Percentiles rank a stretch among this genome's conserved stretches.
Evolutionary conservation across 306 rosid species (phyloP).

Genomic region (Rosa persica): DNA sequence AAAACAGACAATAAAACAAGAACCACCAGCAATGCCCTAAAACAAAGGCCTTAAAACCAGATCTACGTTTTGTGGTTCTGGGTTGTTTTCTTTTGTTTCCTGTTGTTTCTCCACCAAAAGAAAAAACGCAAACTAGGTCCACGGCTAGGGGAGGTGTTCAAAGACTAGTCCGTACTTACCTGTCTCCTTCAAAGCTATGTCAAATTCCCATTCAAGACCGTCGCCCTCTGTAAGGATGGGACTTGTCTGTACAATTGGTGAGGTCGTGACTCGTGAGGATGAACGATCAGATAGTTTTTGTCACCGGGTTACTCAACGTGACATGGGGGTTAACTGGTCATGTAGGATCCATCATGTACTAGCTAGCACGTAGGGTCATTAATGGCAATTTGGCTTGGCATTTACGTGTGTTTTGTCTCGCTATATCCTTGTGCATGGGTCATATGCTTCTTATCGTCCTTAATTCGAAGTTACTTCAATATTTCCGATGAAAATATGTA

Average conservation of each 20-base stretch:
- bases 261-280: neutral
- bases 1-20: no score
- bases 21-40: no score
- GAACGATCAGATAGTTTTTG: neutral
- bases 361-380: neutral
- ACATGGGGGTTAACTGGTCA: neutral
- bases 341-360: neutral
- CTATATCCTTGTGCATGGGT: neutral
- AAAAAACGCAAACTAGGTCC: neutral
- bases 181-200: neutral
- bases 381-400: no score
- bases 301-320: neutral
- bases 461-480: neutral
- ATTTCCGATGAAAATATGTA: neutral
- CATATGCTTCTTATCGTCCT: neutral
- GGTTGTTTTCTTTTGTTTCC: no score
- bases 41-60: no score
- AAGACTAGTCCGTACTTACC: neutral
- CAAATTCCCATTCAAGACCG: neutral
- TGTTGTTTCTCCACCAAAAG: no score
- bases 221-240: neutral
- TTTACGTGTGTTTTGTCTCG: neutral
- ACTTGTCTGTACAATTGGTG: neutral
- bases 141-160: neutral
- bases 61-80: no score